Evolutionary conservation across 768 basidiomycete species (phyloP).

Genomic region (Lactifluus volemus): DNA sequence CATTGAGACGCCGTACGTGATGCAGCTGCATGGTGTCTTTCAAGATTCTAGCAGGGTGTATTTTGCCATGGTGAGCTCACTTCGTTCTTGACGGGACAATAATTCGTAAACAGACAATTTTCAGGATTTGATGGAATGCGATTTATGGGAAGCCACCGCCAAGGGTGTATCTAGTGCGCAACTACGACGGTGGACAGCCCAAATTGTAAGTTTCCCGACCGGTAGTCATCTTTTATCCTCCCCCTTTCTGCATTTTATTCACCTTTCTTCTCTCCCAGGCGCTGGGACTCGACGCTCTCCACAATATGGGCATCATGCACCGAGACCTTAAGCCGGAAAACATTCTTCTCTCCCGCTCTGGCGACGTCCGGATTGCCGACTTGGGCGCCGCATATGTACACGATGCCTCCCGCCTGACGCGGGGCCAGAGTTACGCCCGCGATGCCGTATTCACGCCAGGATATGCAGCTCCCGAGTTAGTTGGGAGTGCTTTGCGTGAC

Average conservation of each 20-base stretch:
- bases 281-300: constrained; percentile 16
- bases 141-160: constrained; percentile 13
- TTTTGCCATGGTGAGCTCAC: constrained; percentile 17
- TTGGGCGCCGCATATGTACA: constrained; percentile 18
- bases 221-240: too few species aligned
- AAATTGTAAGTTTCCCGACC: constrained; percentile 10
- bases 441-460: constrained; percentile 18
- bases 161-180: constrained; percentile 6
- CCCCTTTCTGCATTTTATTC: background rate
- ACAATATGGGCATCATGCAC: constrained; percentile 20
- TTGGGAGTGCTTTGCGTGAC: constrained; percentile 3
- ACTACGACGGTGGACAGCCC: constrained; percentile 17
- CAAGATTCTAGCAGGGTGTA: constrained; percentile 12
- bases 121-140: constrained; percentile 19
- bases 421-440: constrained; percentile 11
- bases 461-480: constrained; percentile 18
- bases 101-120: background rate
- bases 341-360: constrained; percentile 17
- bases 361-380: constrained; percentile 19
- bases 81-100: background rate
- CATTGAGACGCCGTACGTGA: constrained; percentile 17
- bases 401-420: constrained; percentile 12
- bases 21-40: constrained; percentile 19
- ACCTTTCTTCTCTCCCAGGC: constrained; percentile 1
- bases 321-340: constrained; percentile 21